Evolutionary conservation across 176 grass and related monocot genomes (phyloP).

Genomic region (Oryza glaberrima): DNA sequence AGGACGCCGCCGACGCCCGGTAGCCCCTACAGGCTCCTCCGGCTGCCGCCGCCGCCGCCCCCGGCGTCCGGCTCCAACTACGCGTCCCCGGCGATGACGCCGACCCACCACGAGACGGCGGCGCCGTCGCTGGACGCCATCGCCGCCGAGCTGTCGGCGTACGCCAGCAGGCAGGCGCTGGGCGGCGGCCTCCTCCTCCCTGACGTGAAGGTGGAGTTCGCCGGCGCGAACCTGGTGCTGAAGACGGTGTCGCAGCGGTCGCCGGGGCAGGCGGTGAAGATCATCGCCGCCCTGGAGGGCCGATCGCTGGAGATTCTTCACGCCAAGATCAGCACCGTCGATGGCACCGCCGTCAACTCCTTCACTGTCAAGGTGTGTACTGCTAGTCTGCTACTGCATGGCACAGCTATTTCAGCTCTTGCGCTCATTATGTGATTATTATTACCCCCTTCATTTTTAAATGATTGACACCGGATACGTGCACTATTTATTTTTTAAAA

Average conservation of each 20-base stretch:
- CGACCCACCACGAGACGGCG: slow-evolving; percentile 5
- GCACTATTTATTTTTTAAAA: too few species aligned
- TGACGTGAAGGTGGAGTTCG: slow-evolving; percentile 87
- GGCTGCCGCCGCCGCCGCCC: slow-evolving; percentile 7
- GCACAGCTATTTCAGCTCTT: not conserved
- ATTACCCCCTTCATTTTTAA: not conserved
- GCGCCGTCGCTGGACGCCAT: slow-evolving; percentile 51
- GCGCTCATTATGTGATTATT: not conserved
- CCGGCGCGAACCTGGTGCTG: slow-evolving; percentile 80
- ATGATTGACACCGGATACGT: too few species aligned
- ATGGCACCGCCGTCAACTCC: slow-evolving; percentile 79
- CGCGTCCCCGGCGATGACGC: slow-evolving; percentile 39
- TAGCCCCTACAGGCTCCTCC: slow-evolving; percentile 66
- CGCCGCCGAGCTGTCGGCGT: slow-evolving; percentile 46
- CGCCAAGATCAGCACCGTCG: slow-evolving; percentile 70
- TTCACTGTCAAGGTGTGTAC: slow-evolving; percentile 84
- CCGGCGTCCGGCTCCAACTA: not conserved
- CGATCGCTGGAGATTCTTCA: slow-evolving; percentile 83
- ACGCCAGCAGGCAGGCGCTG: slow-evolving; percentile 27
- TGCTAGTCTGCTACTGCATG: too few species aligned
- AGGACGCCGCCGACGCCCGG: slow-evolving; percentile 71
- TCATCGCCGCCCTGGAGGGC: slow-evolving; percentile 74
- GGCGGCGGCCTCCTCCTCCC: slow-evolving; percentile 32
- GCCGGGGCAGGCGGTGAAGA: slow-evolving; percentile 70
- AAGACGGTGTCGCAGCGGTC: slow-evolving; percentile 74